Conservation (phyloP, 345 rosid genomes). For the Lepidium africanum region DNA sequence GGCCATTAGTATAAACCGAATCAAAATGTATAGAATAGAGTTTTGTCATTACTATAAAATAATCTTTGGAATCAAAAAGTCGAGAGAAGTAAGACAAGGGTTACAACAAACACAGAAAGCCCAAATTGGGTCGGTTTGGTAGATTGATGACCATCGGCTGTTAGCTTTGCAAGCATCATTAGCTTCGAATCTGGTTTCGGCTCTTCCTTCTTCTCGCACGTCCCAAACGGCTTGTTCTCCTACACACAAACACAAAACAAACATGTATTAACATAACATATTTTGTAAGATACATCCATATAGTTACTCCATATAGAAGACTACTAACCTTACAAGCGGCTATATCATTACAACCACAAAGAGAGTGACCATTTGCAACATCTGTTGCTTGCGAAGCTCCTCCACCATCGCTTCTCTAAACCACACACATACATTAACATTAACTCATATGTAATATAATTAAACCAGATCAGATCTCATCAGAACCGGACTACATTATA, state of each 20-base stretch:
- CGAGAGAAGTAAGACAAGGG: constrained; percentile 9
- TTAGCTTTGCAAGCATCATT: constrained; percentile 24
- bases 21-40: neutral
- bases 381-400: constrained; percentile 76
- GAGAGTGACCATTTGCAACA: constrained; percentile 59
- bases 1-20: constrained; percentile 10
- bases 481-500: neutral
- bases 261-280: neutral
- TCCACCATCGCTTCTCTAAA: constrained; percentile 81
- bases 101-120: constrained; percentile 26
- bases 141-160: constrained; percentile 24
- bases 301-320: neutral
- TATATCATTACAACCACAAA: constrained; percentile 66
- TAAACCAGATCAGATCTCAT: neutral
- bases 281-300: neutral
- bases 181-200: constrained; percentile 8
- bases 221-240: constrained; percentile 29
- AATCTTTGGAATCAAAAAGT: constrained; percentile 12
- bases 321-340: constrained; percentile 55
- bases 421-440: neutral
- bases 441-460: neutral
- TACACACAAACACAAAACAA: neutral
- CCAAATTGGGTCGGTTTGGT: constrained; percentile 32
- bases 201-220: constrained; percentile 21
- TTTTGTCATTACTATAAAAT: neutral